These are phyloP conservation scores for Wickerhamiella musiphila DNA, from an alignment of 805 yeast species.

Conservation along the genomic window DNA sequence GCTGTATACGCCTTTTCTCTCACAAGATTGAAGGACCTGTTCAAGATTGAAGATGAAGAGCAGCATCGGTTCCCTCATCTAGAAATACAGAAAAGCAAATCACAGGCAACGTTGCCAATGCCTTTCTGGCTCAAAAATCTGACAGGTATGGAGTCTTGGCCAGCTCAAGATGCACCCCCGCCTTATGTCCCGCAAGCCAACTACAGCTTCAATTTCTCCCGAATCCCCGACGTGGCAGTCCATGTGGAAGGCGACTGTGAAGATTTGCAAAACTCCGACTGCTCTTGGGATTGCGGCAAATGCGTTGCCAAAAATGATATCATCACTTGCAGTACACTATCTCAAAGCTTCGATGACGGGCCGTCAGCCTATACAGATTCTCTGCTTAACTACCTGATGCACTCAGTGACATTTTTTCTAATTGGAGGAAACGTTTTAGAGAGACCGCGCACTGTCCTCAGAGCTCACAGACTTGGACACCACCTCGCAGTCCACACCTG, in stretches of 20 bases:
- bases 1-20: no score
- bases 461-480: constrained; percentile 47
- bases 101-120: no score
- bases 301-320: constrained; percentile 68
- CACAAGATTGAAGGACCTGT: no score
- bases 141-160: constrained; percentile 70
- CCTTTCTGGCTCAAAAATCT: constrained; percentile 66
- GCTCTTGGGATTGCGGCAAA: constrained; percentile 75
- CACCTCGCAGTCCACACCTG: constrained; percentile 79
- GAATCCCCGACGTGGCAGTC: constrained; percentile 31
- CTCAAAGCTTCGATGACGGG: constrained; percentile 93
- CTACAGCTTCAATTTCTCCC: constrained; percentile 37
- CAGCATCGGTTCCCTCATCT: no score
- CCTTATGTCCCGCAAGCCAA: constrained; percentile 66
- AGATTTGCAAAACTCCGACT: constrained; percentile 29
- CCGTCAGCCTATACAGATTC: constrained; percentile 59
- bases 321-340: constrained; percentile 49
- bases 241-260: constrained; percentile 36
- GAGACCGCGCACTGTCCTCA: constrained; percentile 53
- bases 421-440: constrained; percentile 67
- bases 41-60: no score
- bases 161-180: constrained; percentile 44
- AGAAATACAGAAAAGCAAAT: no score
- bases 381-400: constrained; percentile 33
- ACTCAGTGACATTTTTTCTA: constrained; percentile 57